Conservation (phyloP, 495 filamentous ascomycete genomes). For the Xylaria cubensis region DNA sequence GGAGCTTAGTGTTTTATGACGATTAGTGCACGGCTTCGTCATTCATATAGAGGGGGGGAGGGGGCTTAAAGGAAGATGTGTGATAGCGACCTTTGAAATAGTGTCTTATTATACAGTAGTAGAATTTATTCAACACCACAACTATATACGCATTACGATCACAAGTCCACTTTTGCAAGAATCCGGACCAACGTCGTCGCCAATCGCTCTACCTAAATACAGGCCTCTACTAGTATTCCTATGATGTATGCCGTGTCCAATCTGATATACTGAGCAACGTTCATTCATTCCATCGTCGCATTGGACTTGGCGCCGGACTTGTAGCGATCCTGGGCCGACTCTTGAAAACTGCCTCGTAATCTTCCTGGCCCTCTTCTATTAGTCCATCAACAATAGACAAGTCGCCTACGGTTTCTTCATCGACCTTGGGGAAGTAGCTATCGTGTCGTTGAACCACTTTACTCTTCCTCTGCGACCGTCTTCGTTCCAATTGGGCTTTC, state of each 20-base stretch:
- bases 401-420: slow-evolving; percentile 44
- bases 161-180: not conserved
- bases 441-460: slow-evolving; percentile 46
- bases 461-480: slow-evolving; percentile 53
- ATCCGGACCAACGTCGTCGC: not conserved
- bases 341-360: slow-evolving; percentile 86
- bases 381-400: slow-evolving; percentile 40
- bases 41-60: not conserved
- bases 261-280: not conserved
- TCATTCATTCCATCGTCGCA: not conserved
- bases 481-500: slow-evolving; percentile 64
- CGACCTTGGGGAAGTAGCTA: slow-evolving; percentile 48
- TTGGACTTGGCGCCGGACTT: slow-evolving; percentile 72
- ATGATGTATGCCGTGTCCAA: not conserved
- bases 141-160: not conserved
- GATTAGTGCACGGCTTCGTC: slow-evolving; percentile 3
- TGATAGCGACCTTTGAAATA: not conserved
- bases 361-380: slow-evolving; percentile 59
- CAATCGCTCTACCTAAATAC: not conserved
- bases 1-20: slow-evolving; percentile 61
- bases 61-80: not conserved
- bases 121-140: not conserved
- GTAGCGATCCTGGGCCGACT: slow-evolving; percentile 78
- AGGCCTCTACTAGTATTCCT: not conserved
- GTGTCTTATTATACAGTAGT: not conserved